These are phyloP conservation scores for Ceratocystis lukuohia DNA, from an alignment of 2,329 filamentous ascomycete species.

Conservation along the genomic window DNA sequence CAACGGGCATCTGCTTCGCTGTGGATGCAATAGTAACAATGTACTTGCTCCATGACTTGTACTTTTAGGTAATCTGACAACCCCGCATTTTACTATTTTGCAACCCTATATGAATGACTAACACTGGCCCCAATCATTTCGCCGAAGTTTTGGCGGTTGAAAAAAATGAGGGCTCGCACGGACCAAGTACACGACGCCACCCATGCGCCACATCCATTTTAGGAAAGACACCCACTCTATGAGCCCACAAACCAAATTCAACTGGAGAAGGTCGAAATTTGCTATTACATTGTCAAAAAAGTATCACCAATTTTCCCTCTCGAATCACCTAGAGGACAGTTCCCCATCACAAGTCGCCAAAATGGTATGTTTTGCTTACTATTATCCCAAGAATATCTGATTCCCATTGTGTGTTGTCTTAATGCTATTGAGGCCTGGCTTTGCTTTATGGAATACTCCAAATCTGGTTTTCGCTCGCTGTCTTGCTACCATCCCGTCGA, in stretches of 20 bases:
- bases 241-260: conserved; percentile 35
- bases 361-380: conserved; percentile 32
- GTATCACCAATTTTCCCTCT: conserved; percentile 29
- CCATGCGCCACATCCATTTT: conserved; percentile 25
- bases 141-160: conserved; percentile 1
- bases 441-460: neutral
- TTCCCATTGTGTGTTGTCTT: neutral
- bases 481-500: neutral
- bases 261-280: conserved; percentile 32
- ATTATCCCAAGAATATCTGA: conserved; percentile 17
- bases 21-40: neutral
- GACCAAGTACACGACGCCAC: conserved; percentile 17
- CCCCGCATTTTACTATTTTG: conserved; percentile 1
- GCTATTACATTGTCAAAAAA: conserved; percentile 23
- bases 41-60: neutral
- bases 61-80: neutral
- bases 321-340: conserved; percentile 33
- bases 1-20: no score
- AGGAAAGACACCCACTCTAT: conserved; percentile 29
- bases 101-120: conserved; percentile 8
- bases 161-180: conserved; percentile 20
- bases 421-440: conserved; percentile 5
- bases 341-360: conserved; percentile 34
- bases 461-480: neutral
- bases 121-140: neutral